Conservation (phyloP, 2,329 filamentous ascomycete species). For the Aspergillus sp. region DNA sequence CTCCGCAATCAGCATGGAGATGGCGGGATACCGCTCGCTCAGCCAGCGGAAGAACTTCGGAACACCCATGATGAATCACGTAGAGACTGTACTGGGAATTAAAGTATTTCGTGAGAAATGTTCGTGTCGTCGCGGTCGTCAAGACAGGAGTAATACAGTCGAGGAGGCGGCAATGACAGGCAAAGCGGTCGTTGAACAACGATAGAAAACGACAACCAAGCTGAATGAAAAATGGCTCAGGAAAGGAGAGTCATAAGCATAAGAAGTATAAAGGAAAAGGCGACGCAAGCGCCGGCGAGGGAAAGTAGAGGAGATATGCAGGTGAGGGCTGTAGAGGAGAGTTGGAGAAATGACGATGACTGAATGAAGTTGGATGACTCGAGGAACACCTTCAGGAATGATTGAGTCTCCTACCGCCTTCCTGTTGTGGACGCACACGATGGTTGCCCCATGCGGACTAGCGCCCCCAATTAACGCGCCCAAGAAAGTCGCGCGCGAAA, state of each 20-base stretch:
- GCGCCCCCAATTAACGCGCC: constrained; percentile 38
- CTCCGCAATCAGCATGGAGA: constrained; percentile 97
- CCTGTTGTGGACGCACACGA: constrained; percentile 2
- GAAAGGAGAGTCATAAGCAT: background rate
- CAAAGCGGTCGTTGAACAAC: constrained; percentile 1
- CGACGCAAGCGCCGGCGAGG: background rate
- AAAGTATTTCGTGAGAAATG: background rate
- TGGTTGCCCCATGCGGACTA: constrained; percentile 25
- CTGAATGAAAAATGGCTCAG: background rate
- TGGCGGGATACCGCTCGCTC: constrained; percentile 96
- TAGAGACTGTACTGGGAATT: constrained; percentile 4
- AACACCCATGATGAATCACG: constrained; percentile 60
- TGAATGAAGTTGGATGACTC: background rate
- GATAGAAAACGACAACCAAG: constrained; percentile 7
- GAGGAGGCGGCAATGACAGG: constrained; percentile 15
- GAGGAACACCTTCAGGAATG: too few relatives aligned
- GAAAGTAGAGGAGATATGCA: background rate
- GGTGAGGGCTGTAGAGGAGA: background rate
- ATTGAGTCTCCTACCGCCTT: background rate
- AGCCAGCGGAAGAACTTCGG: constrained; percentile 97
- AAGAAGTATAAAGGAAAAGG: background rate
- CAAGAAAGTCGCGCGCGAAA: constrained; percentile 23
- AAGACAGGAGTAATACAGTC: constrained; percentile 8
- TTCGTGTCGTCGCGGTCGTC: constrained; percentile 18
- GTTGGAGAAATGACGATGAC: background rate